Evolutionary conservation across 2,329 filamentous ascomycete species (phyloP), one percentile per base, ranked within the genome.

Genomic region (Exophiala viscosa): DNA sequence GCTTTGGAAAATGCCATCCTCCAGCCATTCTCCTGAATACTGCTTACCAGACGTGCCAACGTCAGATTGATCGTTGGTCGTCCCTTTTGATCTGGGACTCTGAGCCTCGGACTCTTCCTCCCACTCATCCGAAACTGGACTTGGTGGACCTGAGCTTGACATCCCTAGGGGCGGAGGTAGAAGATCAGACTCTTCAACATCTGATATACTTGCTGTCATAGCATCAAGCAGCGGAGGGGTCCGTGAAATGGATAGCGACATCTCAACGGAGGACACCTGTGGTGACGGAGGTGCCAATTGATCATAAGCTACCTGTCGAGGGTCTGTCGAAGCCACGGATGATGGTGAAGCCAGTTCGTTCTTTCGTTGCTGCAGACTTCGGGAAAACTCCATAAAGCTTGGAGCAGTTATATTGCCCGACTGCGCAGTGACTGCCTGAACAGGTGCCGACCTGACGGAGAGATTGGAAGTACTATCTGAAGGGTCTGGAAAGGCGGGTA

Each of bases 381-480:
- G 56, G n/a, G 56, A 54, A 33, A 62, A 59, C 20, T 62, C 58
- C 7, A 48, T 13, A 33, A 59, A 59, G 14, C 41, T 56, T 8
- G 58, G 54, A 3, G 54, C 56, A 8, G n/a, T 31, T 28, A 54
- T 55, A 18, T 52, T 53, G n/a, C 51, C 45, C 33, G 48, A 20
- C 45, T 57, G 54, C 48, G 49, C 40, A 49, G 53, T 45, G 53
- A 28, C 36, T 53, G 50, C 39, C 44, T 42, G 50, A 57, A 54
- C 49, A 63, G 50, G 38, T 2, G 34, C 34, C 38, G 52, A 63
- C 51, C 55, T 60, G 61, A 64, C 65, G 58, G 54, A 64, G 57
- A 45, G 63, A 44, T 18, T 65, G 60, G 45, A 55, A 50, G 42
- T 64, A 62, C 52, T 69, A 64, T 48, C 64, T 61, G 35, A 65